These are phyloP conservation scores for Sphenostylis stenocarpa DNA, from an alignment of 306 rosid species.

Conservation along the genomic window DNA sequence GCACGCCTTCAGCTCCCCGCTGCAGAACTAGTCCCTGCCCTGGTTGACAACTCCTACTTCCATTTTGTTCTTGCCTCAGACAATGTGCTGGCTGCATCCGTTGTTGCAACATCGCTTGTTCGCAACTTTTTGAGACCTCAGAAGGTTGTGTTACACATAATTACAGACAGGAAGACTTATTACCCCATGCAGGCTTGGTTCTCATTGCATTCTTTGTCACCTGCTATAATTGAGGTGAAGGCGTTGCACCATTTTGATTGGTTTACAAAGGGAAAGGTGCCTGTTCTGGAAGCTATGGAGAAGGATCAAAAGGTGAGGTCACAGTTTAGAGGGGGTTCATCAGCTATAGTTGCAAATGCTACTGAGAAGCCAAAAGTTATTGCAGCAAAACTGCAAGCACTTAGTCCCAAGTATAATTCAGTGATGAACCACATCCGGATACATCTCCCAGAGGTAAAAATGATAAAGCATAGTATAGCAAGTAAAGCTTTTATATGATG, in stretches of 20 bases:
- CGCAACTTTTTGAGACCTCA: constrained; percentile 69
- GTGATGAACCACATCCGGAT: constrained; percentile 96
- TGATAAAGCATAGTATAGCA: not conserved
- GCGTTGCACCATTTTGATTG: constrained; percentile 98
- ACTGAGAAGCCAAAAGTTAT: constrained; percentile 80
- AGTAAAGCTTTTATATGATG: not conserved
- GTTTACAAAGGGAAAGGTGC: constrained; percentile 92
- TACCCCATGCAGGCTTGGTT: constrained; percentile 99
- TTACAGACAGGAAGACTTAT: constrained; percentile 88
- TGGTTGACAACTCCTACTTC: constrained; percentile 79
- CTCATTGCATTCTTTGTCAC: constrained; percentile 77
- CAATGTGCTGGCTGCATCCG: constrained; percentile 90
- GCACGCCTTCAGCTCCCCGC: constrained; percentile 97
- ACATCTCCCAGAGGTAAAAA: constrained; percentile 92
- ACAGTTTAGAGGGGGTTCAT: constrained; percentile 89
- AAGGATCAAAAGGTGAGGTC: constrained; percentile 89
- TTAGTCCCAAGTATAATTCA: constrained; percentile 96
- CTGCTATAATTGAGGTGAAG: constrained; percentile 96
- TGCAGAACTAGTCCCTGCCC: constrained; percentile 88
- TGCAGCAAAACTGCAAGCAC: constrained; percentile 95
- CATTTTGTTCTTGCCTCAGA: constrained; percentile 96
- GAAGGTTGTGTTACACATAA: constrained; percentile 77
- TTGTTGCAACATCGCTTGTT: constrained; percentile 84
- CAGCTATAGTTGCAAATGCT: constrained; percentile 77
- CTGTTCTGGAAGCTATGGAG: constrained; percentile 98